A percentile compares a stretch with the other conserved stretches of the same genome.
Conservation (phyloP, 768 basidiomycete species). For the Coprinellus aureogranulatus region DNA sequence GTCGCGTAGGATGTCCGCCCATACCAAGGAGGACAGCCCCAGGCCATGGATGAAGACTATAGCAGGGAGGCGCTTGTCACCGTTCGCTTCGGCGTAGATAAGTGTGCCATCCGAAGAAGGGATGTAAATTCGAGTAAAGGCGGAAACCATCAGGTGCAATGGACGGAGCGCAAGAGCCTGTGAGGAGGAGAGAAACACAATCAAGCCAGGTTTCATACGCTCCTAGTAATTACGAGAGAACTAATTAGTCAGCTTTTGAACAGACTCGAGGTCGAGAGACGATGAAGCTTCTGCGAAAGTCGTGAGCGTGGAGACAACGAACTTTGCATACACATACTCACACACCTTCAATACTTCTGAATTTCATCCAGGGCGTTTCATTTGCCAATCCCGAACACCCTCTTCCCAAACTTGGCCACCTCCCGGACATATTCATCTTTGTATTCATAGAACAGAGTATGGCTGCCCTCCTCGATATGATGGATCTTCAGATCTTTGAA, state of each 20-base stretch:
- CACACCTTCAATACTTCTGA: too few relatives aligned
- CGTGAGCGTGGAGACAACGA: too few relatives aligned
- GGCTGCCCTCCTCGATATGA: neutral
- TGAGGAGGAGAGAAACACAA: too few relatives aligned
- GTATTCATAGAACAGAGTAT: neutral
- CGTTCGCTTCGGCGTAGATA: slow-evolving; percentile 40
- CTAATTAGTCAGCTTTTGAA: too few relatives aligned
- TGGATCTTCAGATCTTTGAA: neutral
- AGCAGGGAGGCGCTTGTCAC: slow-evolving; percentile 31
- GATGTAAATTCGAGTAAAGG: too few relatives aligned
- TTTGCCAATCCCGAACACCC: neutral
- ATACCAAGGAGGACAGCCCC: slow-evolving; percentile 30
- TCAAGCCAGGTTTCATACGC: too few relatives aligned
- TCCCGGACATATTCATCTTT: neutral
- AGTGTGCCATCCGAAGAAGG: slow-evolving; percentile 30
- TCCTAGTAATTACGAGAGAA: too few relatives aligned
- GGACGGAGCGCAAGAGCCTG: neutral
- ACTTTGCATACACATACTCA: too few relatives aligned
- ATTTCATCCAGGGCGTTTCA: too few relatives aligned
- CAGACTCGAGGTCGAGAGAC: too few relatives aligned
- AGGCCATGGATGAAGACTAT: slow-evolving; percentile 44
- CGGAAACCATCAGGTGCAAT: neutral
- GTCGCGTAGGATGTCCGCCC: slow-evolving; percentile 36
- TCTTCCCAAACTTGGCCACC: neutral
- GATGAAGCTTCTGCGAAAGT: too few relatives aligned